phyloP scores from a whole-genome alignment of 768 basidiomycete genomes.

The Panaeolus cyanescens region DNA sequence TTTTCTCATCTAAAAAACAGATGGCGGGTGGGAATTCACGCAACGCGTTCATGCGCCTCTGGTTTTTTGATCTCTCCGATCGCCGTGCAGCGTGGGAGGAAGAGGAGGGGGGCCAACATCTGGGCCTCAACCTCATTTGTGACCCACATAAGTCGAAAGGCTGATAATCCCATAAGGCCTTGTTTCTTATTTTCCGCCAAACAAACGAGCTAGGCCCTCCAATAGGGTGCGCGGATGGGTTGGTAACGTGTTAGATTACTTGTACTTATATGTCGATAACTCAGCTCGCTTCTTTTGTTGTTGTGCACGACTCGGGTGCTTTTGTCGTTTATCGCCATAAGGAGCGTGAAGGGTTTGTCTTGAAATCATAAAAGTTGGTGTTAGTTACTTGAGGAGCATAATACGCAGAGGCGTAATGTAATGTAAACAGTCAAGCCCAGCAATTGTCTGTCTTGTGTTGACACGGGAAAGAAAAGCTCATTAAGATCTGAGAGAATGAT shows the following conservation, averaged over 20 bases:
- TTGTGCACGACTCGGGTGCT: neutral
- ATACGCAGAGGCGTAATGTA: no score
- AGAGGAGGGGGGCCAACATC: neutral
- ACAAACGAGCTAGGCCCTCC: neutral
- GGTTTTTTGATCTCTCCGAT: neutral
- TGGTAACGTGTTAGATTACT: neutral
- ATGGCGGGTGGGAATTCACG: neutral
- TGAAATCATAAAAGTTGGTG: no score
- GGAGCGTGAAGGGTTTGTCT: neutral
- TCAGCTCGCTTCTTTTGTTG: no score
- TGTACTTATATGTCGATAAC: no score
- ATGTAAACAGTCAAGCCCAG: no score
- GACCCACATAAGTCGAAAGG: neutral
- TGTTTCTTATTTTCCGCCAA: neutral
- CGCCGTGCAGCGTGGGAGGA: neutral
- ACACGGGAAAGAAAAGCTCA: no score
- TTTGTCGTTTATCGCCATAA: neutral
- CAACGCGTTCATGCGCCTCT: slow-evolving; percentile 3
- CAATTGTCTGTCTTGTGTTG: no score
- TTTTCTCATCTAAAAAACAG: neutral
- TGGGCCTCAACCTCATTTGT: no score
- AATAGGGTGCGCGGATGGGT: neutral
- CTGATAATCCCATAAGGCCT: neutral
- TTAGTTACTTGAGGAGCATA: no score
- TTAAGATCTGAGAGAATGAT: no score